Percentiles rank a stretch among this genome's conserved stretches.
phyloP scores from a whole-genome alignment of 2,329 filamentous ascomycete genomes.

The Emericellopsis cladophorae region DNA sequence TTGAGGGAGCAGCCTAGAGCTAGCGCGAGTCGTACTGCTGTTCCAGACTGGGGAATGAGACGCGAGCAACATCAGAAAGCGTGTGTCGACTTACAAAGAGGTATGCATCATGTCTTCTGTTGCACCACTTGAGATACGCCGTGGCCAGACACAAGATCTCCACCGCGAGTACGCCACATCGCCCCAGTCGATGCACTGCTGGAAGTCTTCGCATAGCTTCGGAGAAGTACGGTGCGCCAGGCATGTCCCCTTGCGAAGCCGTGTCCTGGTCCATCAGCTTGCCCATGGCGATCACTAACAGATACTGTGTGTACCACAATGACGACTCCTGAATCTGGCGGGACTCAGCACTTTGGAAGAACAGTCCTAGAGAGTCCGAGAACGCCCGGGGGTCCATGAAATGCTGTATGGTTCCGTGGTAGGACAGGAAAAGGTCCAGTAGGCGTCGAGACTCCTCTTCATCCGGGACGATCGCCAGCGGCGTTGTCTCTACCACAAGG shows the following conservation, averaged over 20 bases:
- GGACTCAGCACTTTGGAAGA: conserved; percentile 9
- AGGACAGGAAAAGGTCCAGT: conserved; percentile 9
- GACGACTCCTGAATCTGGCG: conserved; percentile 6
- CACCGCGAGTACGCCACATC: conserved; percentile 11
- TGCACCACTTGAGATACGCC: conserved; percentile 14
- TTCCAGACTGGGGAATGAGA: conserved; percentile 8
- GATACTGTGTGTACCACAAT: conserved; percentile 13
- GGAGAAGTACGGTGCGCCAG: conserved; percentile 11
- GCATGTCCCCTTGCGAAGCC: conserved; percentile 7
- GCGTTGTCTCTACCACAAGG: conserved; percentile 10
- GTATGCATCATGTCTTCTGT: conserved; percentile 15
- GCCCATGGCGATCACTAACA: conserved; percentile 15
- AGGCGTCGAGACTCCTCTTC: conserved; percentile 9
- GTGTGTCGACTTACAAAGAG: conserved; percentile 3
- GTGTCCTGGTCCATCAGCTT: conserved; percentile 10
- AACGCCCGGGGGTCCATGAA: conserved; percentile 14
- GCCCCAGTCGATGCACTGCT: conserved; percentile 10
- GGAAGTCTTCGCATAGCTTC: conserved; percentile 13
- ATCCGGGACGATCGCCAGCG: conserved; percentile 4
- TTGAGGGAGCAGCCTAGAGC: conserved; percentile 12
- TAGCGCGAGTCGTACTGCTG: conserved; percentile 11
- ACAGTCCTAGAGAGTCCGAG: conserved; percentile 9
- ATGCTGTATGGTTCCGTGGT: conserved; percentile 13
- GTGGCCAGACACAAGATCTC: conserved; percentile 12
- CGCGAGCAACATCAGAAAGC: too few relatives aligned